A percentile compares a stretch with the other conserved stretches of the same genome.
Evolutionary conservation across 768 basidiomycete species (phyloP).

Genomic region (Tylopilus balloui): DNA sequence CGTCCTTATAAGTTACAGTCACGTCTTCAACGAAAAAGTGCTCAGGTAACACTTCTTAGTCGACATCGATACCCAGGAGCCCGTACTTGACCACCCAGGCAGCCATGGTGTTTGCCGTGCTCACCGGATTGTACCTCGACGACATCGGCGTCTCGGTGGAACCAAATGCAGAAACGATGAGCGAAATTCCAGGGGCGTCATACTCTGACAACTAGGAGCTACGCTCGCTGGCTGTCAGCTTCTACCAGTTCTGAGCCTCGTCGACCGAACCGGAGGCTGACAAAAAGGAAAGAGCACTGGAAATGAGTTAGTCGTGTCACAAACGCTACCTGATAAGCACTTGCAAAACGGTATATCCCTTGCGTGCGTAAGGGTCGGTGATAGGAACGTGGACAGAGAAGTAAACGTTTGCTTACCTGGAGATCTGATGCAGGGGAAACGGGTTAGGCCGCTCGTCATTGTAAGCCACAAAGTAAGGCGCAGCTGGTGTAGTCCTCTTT

Average conservation of each 20-base stretch:
- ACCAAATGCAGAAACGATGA: constrained; percentile 55
- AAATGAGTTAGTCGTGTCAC: not conserved
- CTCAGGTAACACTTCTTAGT: constrained; percentile 40
- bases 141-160: constrained; percentile 41
- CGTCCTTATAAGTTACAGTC: not conserved
- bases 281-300: constrained; percentile 41
- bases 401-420: constrained; percentile 27
- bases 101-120: constrained; percentile 42
- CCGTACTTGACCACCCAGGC: constrained; percentile 44
- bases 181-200: constrained; percentile 47
- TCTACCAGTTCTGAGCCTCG: constrained; percentile 43
- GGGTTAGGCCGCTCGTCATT: constrained; percentile 41
- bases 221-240: constrained; percentile 35
- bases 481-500: constrained; percentile 30
- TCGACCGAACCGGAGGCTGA: constrained; percentile 39
- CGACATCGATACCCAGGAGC: constrained; percentile 50
- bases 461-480: constrained; percentile 47
- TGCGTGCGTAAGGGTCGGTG: not conserved
- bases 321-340: not conserved
- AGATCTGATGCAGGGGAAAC: constrained; percentile 42
- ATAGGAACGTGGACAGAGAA: not conserved
- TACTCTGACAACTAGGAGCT: constrained; percentile 44
- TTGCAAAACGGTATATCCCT: constrained; percentile 36
- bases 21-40: not conserved
- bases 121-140: constrained; percentile 36